Evolutionary conservation across 2,329 filamentous ascomycete genomes (phyloP).

Genomic region (Diaporthe capsici): DNA sequence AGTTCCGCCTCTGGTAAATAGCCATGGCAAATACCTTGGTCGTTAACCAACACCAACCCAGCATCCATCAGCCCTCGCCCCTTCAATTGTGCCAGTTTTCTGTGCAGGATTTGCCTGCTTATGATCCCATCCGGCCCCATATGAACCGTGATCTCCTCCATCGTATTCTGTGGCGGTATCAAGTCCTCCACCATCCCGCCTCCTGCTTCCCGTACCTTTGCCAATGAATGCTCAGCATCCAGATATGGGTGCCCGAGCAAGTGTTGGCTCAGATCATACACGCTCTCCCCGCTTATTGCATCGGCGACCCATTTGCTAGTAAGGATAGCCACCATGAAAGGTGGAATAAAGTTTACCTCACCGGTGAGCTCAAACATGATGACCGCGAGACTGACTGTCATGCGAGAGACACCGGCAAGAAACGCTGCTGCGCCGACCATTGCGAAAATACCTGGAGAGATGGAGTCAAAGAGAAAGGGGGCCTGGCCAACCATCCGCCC

Average conservation of each 20-base stretch:
- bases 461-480: constrained; percentile 48
- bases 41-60: constrained; percentile 68
- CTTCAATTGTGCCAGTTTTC: constrained; percentile 63
- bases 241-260: constrained; percentile 72
- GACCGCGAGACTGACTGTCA: constrained; percentile 59
- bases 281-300: constrained; percentile 63
- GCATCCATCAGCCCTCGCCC: constrained; percentile 68
- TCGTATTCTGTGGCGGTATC: constrained; percentile 66
- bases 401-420: constrained; percentile 67
- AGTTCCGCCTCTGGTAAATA: constrained; percentile 69
- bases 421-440: constrained; percentile 73
- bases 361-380: constrained; percentile 75
- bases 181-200: constrained; percentile 58
- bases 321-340: constrained; percentile 72
- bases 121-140: constrained; percentile 61
- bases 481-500: constrained; percentile 64
- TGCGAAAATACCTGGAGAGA: constrained; percentile 71
- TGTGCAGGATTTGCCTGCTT: constrained; percentile 54
- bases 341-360: constrained; percentile 69
- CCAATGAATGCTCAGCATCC: constrained; percentile 64
- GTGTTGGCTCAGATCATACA: constrained; percentile 72
- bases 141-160: constrained; percentile 68
- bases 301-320: constrained; percentile 73
- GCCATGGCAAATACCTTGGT: constrained; percentile 62
- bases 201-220: constrained; percentile 46